A percentile compares a stretch with the other conserved stretches of the same genome.
Conservation (phyloP, 192 early-diverging fungal species). For the Entomortierella chlamydospora region DNA sequence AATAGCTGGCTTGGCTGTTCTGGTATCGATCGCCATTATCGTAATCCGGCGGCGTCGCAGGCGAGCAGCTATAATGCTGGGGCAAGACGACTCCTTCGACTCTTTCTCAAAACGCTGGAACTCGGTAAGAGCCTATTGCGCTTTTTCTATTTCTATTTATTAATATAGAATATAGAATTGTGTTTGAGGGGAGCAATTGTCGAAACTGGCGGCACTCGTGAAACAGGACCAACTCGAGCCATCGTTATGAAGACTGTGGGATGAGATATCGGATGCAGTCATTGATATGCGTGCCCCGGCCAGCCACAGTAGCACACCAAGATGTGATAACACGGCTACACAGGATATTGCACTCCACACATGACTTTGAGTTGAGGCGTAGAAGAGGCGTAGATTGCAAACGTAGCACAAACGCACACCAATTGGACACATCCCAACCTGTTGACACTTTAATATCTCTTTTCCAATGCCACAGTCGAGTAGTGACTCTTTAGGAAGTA, state of each 20-base stretch:
- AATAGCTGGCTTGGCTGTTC: conserved; percentile 17
- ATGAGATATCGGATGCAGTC: too few species aligned
- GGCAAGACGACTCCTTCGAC: conserved; percentile 40
- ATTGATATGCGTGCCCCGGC: too few species aligned
- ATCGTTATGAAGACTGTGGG: too few species aligned
- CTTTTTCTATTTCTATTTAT: too few species aligned
- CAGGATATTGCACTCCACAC: too few species aligned
- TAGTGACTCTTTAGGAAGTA: conserved; percentile 14
- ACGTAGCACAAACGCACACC: too few species aligned
- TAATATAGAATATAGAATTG: too few species aligned
- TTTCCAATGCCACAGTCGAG: neutral
- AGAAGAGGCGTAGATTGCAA: neutral
- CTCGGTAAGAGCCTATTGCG: conserved; percentile 35
- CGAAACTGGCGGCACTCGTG: too few species aligned
- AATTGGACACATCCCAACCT: neutral
- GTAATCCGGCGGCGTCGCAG: conserved; percentile 16
- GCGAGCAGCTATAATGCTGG: conserved; percentile 8
- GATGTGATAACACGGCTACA: too few species aligned
- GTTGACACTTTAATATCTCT: neutral
- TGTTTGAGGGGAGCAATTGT: too few species aligned
- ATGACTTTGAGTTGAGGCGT: neutral
- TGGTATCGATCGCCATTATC: conserved; percentile 16
- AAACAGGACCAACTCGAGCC: too few species aligned
- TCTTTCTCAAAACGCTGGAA: conserved; percentile 33
- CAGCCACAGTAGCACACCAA: conserved; percentile 11